Percentiles rank a stretch among this genome's conserved stretches.
phyloP scores from a whole-genome alignment of 371 early-diverging fungal genomes.

The Fennellomyces sp. region DNA sequence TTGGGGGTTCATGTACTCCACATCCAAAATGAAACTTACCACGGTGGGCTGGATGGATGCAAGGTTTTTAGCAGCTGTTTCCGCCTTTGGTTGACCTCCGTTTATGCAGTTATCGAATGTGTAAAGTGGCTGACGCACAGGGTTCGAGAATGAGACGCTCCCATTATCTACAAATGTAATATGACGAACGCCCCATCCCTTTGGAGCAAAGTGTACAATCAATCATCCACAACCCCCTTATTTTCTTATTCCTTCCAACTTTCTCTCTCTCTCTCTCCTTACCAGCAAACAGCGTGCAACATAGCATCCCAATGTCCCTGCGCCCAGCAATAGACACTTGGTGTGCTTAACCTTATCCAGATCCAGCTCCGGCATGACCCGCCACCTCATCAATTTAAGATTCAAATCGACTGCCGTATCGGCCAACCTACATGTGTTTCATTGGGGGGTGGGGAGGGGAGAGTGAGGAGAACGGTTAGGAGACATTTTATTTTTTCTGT shows the following conservation, averaged over 20 bases:
- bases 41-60: conserved; percentile 79
- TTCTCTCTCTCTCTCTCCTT: background rate
- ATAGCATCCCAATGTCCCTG: conserved; percentile 96
- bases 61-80: conserved; percentile 80
- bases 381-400: conserved; percentile 95
- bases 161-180: conserved; percentile 96
- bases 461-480: too few species aligned
- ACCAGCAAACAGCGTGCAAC: conserved; percentile 82
- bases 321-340: conserved; percentile 87
- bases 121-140: conserved; percentile 93
- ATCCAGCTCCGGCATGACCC: conserved; percentile 83
- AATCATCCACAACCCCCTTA: background rate
- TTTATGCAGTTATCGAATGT: conserved; percentile 83
- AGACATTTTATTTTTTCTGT: background rate
- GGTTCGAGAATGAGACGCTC: conserved; percentile 92
- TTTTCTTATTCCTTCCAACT: background rate
- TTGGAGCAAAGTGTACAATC: background rate
- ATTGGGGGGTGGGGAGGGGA: background rate
- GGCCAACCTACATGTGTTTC: conserved; percentile 63
- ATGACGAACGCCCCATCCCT: conserved; percentile 93
- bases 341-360: conserved; percentile 77
- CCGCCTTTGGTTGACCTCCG: conserved; percentile 87
- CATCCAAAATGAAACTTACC: conserved; percentile 41
- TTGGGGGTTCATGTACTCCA: background rate
- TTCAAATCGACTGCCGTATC: conserved; percentile 91